These are phyloP conservation scores for Kwoniella sp. DNA, from an alignment of 768 basidiomycete genomes.

Conservation along the genomic window DNA sequence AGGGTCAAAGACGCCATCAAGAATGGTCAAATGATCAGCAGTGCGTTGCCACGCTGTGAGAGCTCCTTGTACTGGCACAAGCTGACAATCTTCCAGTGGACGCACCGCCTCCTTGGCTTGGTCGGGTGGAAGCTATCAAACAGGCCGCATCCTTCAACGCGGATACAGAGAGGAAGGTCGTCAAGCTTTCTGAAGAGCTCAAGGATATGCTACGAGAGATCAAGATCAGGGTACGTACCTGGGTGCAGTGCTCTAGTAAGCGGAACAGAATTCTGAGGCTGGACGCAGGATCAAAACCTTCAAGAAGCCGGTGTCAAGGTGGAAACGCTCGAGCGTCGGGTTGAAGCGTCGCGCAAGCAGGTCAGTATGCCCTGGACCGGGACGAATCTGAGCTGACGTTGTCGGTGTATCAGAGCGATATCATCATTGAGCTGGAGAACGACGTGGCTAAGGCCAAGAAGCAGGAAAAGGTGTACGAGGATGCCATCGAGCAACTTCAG, in stretches of 20 bases:
- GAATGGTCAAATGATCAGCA: conserved; percentile 68
- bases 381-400: neutral
- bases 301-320: conserved; percentile 90
- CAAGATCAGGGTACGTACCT: conserved; percentile 60
- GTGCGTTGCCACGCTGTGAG: conserved; percentile 54
- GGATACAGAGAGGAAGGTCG: conserved; percentile 84
- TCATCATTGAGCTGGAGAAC: conserved; percentile 71
- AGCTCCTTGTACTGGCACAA: neutral
- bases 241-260: conserved; percentile 19
- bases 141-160: conserved; percentile 76
- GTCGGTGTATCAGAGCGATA: conserved; percentile 57
- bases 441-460: conserved; percentile 76
- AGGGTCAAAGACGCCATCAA: conserved; percentile 59
- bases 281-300: conserved; percentile 72
- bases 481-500: conserved; percentile 89
- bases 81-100: conserved; percentile 37
- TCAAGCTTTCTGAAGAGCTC: conserved; percentile 81
- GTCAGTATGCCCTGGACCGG: conserved; percentile 14
- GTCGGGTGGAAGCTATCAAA: conserved; percentile 76
- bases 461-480: conserved; percentile 84
- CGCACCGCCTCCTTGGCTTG: conserved; percentile 77
- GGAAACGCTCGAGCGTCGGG: conserved; percentile 86
- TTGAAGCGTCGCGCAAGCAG: conserved; percentile 86
- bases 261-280: neutral
- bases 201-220: conserved; percentile 78